These are phyloP conservation scores for Trichoderma lentiforme DNA, from an alignment of 2,329 filamentous ascomycete genomes.

Conservation along the genomic window DNA sequence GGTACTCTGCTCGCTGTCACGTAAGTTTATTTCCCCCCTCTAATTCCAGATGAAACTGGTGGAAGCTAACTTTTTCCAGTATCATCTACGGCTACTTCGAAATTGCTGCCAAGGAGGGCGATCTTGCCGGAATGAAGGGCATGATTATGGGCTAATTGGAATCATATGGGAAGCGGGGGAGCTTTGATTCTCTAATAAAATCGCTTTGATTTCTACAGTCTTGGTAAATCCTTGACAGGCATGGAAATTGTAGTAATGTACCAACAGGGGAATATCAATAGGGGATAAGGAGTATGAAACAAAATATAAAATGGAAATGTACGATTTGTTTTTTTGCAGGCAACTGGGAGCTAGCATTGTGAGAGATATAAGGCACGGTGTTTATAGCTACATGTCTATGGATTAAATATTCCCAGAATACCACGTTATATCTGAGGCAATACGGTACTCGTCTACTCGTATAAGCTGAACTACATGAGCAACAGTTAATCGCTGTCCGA, in stretches of 20 bases:
- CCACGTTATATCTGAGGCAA: neutral
- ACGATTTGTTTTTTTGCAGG: constrained; percentile 7
- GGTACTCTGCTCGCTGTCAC: constrained; percentile 98
- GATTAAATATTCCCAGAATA: neutral
- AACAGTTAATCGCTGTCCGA: neutral
- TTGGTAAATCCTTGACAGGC: neutral
- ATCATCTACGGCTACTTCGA: constrained; percentile 99
- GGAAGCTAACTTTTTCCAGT: constrained; percentile 47
- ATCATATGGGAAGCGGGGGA: neutral
- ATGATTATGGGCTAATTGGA: constrained; percentile 64
- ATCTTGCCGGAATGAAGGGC: constrained; percentile 77
- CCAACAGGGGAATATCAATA: constrained; percentile 18
- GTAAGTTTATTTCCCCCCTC: constrained; percentile 59
- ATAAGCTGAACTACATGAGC: neutral
- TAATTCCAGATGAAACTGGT: neutral
- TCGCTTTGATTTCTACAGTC: constrained; percentile 6
- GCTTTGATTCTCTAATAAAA: constrained; percentile 13
- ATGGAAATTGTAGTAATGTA: constrained; percentile 19
- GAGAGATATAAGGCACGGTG: neutral
- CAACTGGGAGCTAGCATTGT: neutral
- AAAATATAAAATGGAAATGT: constrained; percentile 18
- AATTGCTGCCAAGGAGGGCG: constrained; percentile 97
- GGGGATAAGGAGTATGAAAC: constrained; percentile 11
- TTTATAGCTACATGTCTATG: neutral
- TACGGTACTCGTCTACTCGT: neutral